A percentile compares a stretch with the other conserved stretches of the same genome.
These are phyloP conservation scores for Mycena capillaripes DNA, from an alignment of 768 basidiomycete species.

Conservation along the genomic window DNA sequence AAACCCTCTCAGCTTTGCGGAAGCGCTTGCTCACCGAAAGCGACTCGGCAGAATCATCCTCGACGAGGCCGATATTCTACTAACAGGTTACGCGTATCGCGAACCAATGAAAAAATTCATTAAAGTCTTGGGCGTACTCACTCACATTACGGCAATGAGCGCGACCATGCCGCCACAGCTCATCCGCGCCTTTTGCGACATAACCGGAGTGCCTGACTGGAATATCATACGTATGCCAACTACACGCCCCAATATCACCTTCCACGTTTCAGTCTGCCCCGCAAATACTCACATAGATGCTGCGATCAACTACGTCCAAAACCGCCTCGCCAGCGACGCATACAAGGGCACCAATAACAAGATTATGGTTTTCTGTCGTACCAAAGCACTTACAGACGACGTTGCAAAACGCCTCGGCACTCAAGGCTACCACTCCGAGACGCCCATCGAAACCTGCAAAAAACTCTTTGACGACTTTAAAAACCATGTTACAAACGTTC, in stretches of 20 bases:
- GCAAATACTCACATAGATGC: not conserved
- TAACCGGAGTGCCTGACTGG: not conserved
- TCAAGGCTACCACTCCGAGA: not conserved
- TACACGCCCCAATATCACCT: not conserved
- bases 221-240: not conserved
- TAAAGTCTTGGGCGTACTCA: not conserved
- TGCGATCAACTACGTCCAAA: not conserved
- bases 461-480: not conserved
- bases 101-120: not conserved
- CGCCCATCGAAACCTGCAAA: not conserved
- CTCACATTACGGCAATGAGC: not conserved
- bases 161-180: not conserved
- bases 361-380: not conserved
- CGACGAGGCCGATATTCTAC: not conserved
- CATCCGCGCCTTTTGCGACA: not conserved
- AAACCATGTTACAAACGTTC: not conserved
- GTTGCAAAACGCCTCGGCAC: not conserved
- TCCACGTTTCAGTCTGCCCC: not conserved
- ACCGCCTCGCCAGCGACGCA: not conserved
- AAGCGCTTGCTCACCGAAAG: not conserved
- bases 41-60: not conserved
- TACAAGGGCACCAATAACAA: not conserved
- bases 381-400: not conserved
- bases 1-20: too few species aligned
- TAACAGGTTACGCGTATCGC: not conserved